A percentile compares a stretch with the other conserved stretches of the same genome.
These are phyloP conservation scores for Funneliformis caledonium DNA, from an alignment of 371 early-diverging fungal genomes.

Conservation along the genomic window DNA sequence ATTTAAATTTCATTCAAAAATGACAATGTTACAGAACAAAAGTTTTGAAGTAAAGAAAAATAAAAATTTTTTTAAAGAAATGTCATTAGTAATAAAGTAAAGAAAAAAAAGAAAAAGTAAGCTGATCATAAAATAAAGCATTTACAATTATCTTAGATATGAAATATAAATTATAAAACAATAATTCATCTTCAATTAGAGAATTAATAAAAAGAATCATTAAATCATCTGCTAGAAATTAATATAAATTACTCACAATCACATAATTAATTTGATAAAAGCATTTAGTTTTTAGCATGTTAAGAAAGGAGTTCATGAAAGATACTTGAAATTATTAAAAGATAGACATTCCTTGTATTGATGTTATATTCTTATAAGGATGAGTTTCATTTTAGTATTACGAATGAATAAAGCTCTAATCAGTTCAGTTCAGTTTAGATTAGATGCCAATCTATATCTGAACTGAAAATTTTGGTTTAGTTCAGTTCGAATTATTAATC, in stretches of 20 bases:
- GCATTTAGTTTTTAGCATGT: neutral
- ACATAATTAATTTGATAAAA: slow-evolving; percentile 10
- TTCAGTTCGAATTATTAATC: no score
- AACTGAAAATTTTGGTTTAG: no score
- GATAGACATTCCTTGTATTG: neutral
- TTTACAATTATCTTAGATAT: no score
- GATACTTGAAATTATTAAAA: neutral
- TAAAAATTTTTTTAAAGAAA: neutral
- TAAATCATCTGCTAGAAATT: neutral
- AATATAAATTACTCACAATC: neutral
- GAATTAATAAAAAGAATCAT: neutral
- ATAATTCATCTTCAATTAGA: neutral
- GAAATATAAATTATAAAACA: neutral
- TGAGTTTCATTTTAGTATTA: neutral
- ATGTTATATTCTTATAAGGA: neutral
- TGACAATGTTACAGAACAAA: no score
- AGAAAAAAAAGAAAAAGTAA: neutral
- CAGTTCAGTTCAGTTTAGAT: no score
- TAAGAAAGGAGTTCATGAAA: neutral
- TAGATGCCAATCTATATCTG: no score
- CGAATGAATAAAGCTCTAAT: no score
- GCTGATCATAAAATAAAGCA: neutral
- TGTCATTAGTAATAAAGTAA: no score
- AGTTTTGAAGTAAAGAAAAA: neutral
- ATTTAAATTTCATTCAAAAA: no score